phyloP scores from a whole-genome alignment of 2,329 filamentous ascomycete genomes.

The Trichothecium sympodiale region DNA sequence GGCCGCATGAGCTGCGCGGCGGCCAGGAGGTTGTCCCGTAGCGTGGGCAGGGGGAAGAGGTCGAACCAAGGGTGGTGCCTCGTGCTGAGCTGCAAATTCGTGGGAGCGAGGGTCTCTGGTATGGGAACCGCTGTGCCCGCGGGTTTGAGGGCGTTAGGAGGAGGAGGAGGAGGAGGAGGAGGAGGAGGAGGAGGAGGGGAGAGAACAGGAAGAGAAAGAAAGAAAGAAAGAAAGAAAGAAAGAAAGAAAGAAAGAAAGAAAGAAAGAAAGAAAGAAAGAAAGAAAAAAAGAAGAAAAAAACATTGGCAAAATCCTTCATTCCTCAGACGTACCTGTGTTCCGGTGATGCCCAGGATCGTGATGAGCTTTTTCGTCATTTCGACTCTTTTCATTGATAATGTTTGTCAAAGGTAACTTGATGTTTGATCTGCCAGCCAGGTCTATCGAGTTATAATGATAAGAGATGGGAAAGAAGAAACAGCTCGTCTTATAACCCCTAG shows the following conservation, averaged over 20 bases:
- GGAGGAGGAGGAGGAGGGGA: conserved; percentile 28
- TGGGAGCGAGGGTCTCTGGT: conserved; percentile 4
- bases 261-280: too few species aligned
- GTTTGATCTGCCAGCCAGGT: too few species aligned
- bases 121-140: background rate
- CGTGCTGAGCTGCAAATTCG: conserved; percentile 3
- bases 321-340: background rate
- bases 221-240: conserved; percentile 3
- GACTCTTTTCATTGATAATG: too few species aligned
- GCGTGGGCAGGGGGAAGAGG: conserved; percentile 20
- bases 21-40: conserved; percentile 21
- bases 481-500: too few species aligned
- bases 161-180: conserved; percentile 24
- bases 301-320: too few species aligned
- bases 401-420: too few species aligned
- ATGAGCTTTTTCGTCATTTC: background rate
- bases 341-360: conserved; percentile 1
- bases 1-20: conserved; percentile 1
- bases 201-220: conserved; percentile 22
- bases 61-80: conserved; percentile 25
- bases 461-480: too few species aligned
- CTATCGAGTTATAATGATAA: too few species aligned
- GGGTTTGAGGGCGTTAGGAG: background rate
- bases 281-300: too few species aligned
- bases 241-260: background rate